phyloP scores from a whole-genome alignment of 2,329 filamentous ascomycete species.

The Aureobasidium musti region DNA sequence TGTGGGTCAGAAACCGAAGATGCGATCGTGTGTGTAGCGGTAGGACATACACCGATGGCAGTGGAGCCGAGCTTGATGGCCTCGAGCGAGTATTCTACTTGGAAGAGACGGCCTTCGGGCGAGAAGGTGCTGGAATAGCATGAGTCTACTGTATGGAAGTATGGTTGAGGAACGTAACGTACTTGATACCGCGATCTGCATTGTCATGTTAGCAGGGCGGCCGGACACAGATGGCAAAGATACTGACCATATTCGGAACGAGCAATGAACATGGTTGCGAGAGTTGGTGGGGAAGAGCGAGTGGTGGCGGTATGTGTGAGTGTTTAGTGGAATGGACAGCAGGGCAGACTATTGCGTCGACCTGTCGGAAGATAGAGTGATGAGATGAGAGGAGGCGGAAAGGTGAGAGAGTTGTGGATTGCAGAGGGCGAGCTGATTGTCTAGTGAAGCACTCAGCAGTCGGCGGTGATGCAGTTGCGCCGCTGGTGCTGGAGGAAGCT shows the following conservation, averaged over 20 bases:
- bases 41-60: constrained; percentile 77
- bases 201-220: constrained; percentile 33
- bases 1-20: constrained; percentile 13
- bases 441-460: background rate
- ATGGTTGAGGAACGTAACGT: constrained; percentile 57
- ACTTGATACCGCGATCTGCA: constrained; percentile 97
- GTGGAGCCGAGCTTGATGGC: constrained; percentile 99
- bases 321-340: background rate
- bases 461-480: constrained; percentile 11
- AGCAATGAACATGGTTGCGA: constrained; percentile 94
- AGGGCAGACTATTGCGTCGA: background rate
- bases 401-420: background rate
- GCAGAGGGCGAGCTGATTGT: background rate
- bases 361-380: background rate
- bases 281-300: constrained; percentile 25
- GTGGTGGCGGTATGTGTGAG: constrained; percentile 5
- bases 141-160: constrained; percentile 35
- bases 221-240: background rate
- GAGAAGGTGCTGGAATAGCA: constrained; percentile 80
- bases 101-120: constrained; percentile 98
- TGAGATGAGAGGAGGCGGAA: background rate
- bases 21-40: background rate
- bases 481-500: background rate
- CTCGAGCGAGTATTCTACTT: constrained; percentile 99
- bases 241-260: constrained; percentile 97